phyloP scores from a whole-genome alignment of 768 basidiomycete species.

The Serendipita sp. region DNA sequence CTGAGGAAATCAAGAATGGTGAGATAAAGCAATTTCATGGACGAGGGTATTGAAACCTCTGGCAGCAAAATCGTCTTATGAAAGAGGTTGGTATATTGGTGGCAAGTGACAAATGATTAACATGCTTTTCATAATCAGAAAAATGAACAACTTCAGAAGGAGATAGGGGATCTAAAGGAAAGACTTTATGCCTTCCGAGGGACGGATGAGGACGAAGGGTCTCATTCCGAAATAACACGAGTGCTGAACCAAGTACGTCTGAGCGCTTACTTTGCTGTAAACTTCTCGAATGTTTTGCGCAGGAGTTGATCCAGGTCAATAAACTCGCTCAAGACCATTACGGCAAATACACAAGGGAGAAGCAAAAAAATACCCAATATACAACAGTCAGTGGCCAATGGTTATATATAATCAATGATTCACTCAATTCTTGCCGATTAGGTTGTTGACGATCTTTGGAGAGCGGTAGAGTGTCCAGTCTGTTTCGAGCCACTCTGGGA shows the following conservation, averaged over 20 bases:
- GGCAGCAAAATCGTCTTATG: too few relatives aligned
- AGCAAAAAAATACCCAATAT: too few relatives aligned
- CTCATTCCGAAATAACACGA: background rate
- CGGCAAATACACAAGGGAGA: too few relatives aligned
- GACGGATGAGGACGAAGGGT: background rate
- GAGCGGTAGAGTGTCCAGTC: background rate
- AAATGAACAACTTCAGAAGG: background rate
- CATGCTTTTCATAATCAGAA: background rate
- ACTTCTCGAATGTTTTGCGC: background rate
- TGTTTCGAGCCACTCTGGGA: constrained; percentile 2
- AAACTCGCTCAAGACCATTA: background rate
- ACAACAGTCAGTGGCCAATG: too few relatives aligned
- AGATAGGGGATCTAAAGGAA: background rate
- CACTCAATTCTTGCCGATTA: background rate
- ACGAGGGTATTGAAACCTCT: too few relatives aligned
- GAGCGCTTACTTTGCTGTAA: background rate
- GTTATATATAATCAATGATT: too few relatives aligned
- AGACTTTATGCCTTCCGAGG: background rate
- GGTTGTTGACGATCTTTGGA: background rate
- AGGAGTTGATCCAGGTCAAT: background rate
- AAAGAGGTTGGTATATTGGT: too few relatives aligned
- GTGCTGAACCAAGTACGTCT: background rate
- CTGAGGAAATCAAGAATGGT: too few relatives aligned
- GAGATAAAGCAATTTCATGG: too few relatives aligned
- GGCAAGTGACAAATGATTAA: too few relatives aligned